Base-by-base conservation (phyloP, 1,284 basidiomycete species). In the Termitomyces sp. region DNA sequence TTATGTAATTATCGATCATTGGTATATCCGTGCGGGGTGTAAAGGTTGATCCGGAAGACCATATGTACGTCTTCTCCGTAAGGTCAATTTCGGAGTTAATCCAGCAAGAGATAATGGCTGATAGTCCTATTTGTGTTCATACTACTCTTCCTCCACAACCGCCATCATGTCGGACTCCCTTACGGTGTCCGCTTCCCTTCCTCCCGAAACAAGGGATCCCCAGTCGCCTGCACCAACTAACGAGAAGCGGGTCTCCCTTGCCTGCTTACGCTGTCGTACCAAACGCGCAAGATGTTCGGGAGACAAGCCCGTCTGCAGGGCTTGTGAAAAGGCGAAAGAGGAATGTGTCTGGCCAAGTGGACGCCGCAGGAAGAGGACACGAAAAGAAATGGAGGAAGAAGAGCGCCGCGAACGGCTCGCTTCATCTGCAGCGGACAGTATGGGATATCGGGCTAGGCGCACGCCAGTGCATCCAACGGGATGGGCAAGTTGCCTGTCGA, bases 271-370 rank as follows among this genome's bases (percentile, higher is more conserved):
- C 26, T 59, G 58, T 41, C 58, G 58, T 17, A 57, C 55, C 12
- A 59, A 59, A 31, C 58, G 58, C 24, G 58, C 58, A 19, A 45
- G 58, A 36, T 59, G 58, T 26, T 59, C 58, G 39, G 58, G 58
- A 17, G 55, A 59, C 45, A 59, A 57, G 40, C 58, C 58, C 7
- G 49, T 57, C 13, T 59, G 58, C 40, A 52, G 51, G 10, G 45
- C 58, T 21, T 59, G 58, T 45, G 58, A 54, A 39, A 57, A 54
- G 21, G 58, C 55, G 15, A 57, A 51, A 38, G 58, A 59, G 33
- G 55, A 57, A 36, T 59, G 58, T 28, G 41, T 44, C 4, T 59
- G 58, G 58, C 58, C 58, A 3, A 51, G 44, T 31, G 58, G 58
- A 24, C 55, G 58, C 24, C 52, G 58, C 15, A 42, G 58, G 34